Base-by-base conservation (phyloP, 495 filamentous ascomycete genomes). In the Daldinia concentrica region DNA sequence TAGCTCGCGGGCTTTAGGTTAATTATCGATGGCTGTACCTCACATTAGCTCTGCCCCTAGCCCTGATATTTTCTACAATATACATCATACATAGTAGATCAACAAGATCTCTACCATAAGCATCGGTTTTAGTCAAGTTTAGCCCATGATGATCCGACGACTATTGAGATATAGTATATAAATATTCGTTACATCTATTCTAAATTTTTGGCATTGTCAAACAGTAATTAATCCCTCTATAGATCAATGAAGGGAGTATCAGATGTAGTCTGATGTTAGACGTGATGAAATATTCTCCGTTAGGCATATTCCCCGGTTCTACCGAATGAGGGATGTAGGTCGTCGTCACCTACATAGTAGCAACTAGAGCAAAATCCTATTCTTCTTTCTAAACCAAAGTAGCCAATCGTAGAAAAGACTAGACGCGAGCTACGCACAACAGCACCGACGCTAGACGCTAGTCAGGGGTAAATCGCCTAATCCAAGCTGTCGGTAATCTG, bases 401-500 rank as follows among this genome's bases (percentile, higher is more conserved):
- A 52, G 41, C 65, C 51, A 68, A 68, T 58, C 51, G 32, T 7
- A 24, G 29, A 19, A 50, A 43, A 36, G 58, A 30, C 39, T 32
- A 63, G 8, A 24, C 3, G 6, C 39, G n/a, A 57, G 27, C 59
- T 69, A 58, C 22, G 55, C 43, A 26, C 24, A 55, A 43, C 12
- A 19, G 15, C 17, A 61, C 36, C 26, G 48, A 55, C 56, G 56
- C 57, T 61, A 58, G 48, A 45, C n/a, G 54, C 55, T 69, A 69
- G 67, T 55, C 67, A 69, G 67, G 67, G 67, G 67, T 64, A 59
- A 60, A 51, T 36, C 26, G 22, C 27, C 12, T 26, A 56, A 17
- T 6, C 56, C 65, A 62, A 48, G n/a, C 50, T 57, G 26, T 19
- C 29, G 36, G 65, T 48, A 57, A 24, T 56, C 34, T 68, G 30